Evolutionary conservation across 2,329 filamentous ascomycete genomes (phyloP), one percentile per base, ranked within the genome.

Genomic region (Metarhizium album): DNA sequence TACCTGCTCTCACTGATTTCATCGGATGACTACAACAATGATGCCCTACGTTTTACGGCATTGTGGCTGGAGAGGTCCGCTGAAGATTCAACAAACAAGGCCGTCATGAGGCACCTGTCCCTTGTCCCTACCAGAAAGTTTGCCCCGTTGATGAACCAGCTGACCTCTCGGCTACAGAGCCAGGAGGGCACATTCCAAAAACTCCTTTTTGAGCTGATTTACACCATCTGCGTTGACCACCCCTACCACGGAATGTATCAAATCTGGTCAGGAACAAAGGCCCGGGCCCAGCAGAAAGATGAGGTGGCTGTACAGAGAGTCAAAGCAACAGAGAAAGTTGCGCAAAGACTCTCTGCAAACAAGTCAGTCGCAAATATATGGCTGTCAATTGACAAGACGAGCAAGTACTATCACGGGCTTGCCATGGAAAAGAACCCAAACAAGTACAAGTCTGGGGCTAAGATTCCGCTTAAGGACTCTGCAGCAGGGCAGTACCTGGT

Each of bases 171-270:
- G 7, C 72, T 98, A 5, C 82, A 95, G 54, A 80, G 87, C 54
- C 78, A 83, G 31, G 68, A 76, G 1, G 78, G 75, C 1, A 74
- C 76, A 16, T 98, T 99, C 61, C 93, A 98, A 61, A 75, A 73
- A 40, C 74, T 91, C 1, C 73, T 99, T 2, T 79, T 82, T 48
- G 73, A 75, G 2, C 71, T 98, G 18, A 43, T 97, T 3, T 81
- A 83, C 60, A 83, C 83, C 8, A 95, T 98, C 50, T 97, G 91
- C 62, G 75, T 79, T 11, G 90, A 98, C 52, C 93, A 99, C 67
- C 94, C 93, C 0, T 95, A 90, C 65, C 94, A 98, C 63, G 90
- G 90, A 46, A 91, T 97, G 83, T 95, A 98, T 64, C 90, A 97
- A 59, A 88, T 98, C 42, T 96, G 91, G 74, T 87, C 90, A 2